Percentiles rank a stretch among this genome's conserved stretches.
Evolutionary conservation across 2,329 filamentous ascomycete genomes (phyloP).

Genomic region (Cladosporium oxysporum): DNA sequence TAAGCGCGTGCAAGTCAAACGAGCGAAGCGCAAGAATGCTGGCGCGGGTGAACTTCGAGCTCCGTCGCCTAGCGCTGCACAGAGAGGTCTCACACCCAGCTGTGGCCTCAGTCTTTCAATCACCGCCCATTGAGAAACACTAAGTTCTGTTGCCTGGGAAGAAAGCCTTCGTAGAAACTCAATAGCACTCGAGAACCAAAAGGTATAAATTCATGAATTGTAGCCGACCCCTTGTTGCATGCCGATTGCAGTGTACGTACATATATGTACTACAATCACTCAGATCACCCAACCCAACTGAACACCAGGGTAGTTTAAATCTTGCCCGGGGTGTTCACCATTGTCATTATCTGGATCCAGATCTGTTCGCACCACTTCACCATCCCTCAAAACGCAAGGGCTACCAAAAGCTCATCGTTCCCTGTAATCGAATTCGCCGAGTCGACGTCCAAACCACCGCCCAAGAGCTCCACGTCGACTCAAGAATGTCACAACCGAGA

Average conservation of each 20-base stretch:
- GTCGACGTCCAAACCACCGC: too few species aligned
- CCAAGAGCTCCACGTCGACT: too few species aligned
- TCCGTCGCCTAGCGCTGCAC: conserved; percentile 6
- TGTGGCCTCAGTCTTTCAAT: not conserved
- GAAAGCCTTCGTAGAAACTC: not conserved
- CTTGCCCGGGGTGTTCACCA: not conserved
- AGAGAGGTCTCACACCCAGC: not conserved
- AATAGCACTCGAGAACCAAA: not conserved
- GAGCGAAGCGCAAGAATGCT: conserved; percentile 13
- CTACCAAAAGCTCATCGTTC: not conserved
- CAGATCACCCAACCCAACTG: not conserved
- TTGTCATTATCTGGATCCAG: too few species aligned
- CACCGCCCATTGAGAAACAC: not conserved
- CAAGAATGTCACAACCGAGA: not conserved
- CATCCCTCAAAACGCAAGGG: too few species aligned
- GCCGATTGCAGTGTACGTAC: not conserved
- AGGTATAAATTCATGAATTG: not conserved
- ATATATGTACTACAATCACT: not conserved
- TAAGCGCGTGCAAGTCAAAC: conserved; percentile 12
- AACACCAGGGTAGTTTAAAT: not conserved
- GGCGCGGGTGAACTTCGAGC: conserved; percentile 8
- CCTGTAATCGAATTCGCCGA: too few species aligned
- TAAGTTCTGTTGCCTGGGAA: not conserved
- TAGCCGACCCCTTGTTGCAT: not conserved
- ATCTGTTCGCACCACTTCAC: too few species aligned